Conservation (phyloP, 176 grass and related monocot species). For the Typha latifolia region DNA sequence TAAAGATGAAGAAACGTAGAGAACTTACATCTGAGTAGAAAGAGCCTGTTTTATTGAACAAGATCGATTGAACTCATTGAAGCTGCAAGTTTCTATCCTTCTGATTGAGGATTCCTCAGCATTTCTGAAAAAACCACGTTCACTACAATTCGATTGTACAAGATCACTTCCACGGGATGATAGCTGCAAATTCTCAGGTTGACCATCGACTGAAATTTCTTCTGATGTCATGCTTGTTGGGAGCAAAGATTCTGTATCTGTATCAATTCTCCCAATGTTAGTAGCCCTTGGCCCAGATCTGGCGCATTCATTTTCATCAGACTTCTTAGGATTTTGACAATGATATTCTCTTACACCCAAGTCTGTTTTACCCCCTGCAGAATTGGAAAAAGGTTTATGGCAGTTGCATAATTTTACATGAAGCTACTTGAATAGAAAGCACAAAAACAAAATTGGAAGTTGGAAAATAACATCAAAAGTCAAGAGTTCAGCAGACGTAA, state of each 20-base stretch:
- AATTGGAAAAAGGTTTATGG: conserved; percentile 1
- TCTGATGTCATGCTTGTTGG: background rate
- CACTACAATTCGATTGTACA: background rate
- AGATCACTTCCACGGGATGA: background rate
- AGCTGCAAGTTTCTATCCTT: background rate
- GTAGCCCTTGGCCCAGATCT: no score
- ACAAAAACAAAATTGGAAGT: background rate
- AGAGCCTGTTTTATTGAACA: background rate
- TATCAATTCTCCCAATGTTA: background rate
- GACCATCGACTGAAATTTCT: background rate
- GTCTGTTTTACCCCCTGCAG: conserved; percentile 4
- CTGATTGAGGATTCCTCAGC: no score
- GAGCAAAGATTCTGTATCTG: conserved; percentile 4
- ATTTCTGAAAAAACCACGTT: no score
- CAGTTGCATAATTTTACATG: background rate
- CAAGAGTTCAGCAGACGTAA: conserved; percentile 9
- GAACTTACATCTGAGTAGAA: background rate
- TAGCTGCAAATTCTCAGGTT: conserved; percentile 1
- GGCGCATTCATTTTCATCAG: background rate
- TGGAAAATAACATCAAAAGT: no score
- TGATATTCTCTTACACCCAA: background rate
- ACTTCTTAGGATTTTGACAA: background rate
- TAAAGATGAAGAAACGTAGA: background rate
- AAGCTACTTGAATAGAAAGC: background rate
- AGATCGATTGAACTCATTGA: background rate